phyloP scores from a whole-genome alignment of 2,329 filamentous ascomycete genomes.

The Paecilomyces dactylethromorphus region DNA sequence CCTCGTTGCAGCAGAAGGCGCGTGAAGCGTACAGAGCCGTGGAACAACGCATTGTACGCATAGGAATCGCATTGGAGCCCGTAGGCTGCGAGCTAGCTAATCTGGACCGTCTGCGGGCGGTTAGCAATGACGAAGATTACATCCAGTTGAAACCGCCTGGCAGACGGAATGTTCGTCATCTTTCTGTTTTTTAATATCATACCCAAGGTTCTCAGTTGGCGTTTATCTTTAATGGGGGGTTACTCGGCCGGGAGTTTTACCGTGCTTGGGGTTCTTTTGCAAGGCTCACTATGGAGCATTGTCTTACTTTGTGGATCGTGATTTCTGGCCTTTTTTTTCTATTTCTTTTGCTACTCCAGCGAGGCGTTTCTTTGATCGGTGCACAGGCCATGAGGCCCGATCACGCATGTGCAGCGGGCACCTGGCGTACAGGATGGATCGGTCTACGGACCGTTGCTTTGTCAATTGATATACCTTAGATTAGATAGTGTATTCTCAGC shows the following conservation, averaged over 20 bases:
- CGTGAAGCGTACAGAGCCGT: conserved; percentile 39
- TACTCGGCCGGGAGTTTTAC: neutral
- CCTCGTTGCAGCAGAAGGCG: conserved; percentile 41
- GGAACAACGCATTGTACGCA: conserved; percentile 42
- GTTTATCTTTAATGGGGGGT: neutral
- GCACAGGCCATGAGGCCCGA: neutral
- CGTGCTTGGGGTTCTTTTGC: neutral
- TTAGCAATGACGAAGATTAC: conserved; percentile 46
- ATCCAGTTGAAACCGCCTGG: conserved; percentile 23
- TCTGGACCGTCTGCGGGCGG: conserved; percentile 42
- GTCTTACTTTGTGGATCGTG: no score
- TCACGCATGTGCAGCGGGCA: neutral
- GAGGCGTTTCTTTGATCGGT: neutral
- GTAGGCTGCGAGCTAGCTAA: conserved; percentile 49
- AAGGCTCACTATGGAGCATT: no score
- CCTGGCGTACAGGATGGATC: neutral
- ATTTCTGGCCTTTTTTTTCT: no score
- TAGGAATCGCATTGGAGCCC: conserved; percentile 49
- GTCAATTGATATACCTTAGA: neutral
- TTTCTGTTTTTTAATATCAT: neutral
- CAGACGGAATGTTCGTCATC: neutral
- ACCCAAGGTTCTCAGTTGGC: neutral
- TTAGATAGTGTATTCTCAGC: neutral
- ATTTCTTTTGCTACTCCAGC: neutral
- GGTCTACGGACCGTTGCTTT: neutral